Evolutionary conservation across 352 stramenopile genomes (phyloP).

Genomic region (Albugo candida): DNA sequence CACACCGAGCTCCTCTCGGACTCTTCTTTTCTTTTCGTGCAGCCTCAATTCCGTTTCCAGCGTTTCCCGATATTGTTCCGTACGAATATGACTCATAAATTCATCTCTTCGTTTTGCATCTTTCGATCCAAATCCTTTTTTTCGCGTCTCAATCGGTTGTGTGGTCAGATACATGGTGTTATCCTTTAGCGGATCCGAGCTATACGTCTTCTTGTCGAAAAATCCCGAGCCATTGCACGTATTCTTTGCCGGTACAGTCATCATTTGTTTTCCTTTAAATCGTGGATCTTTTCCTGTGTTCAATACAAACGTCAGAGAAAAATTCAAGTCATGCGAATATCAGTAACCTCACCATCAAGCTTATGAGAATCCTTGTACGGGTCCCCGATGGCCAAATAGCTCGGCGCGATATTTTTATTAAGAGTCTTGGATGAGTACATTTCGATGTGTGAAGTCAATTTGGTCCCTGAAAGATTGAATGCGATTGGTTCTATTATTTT

Average conservation of each 20-base stretch:
- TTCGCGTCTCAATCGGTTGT: slow-evolving; percentile 70
- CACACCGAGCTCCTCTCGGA: slow-evolving; percentile 13
- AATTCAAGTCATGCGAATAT: not conserved
- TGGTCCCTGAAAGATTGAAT: too few relatives aligned
- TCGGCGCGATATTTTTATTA: slow-evolving; percentile 65
- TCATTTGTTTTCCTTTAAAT: slow-evolving; percentile 62
- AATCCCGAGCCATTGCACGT: slow-evolving; percentile 66
- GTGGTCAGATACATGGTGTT: slow-evolving; percentile 77
- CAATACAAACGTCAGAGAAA: not conserved
- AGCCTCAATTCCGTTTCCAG: slow-evolving; percentile 72
- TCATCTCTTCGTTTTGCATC: slow-evolving; percentile 79
- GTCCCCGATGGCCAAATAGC: slow-evolving; percentile 63
- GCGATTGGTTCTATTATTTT: too few relatives aligned
- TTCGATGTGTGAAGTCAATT: too few relatives aligned
- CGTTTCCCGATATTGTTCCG: slow-evolving; percentile 77
- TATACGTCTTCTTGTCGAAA: slow-evolving; percentile 74
- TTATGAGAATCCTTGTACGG: slow-evolving; percentile 50
- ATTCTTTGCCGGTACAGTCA: slow-evolving; percentile 45
- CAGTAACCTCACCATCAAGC: slow-evolving; percentile 24
- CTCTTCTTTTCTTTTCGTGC: slow-evolving; percentile 45
- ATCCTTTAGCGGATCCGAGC: slow-evolving; percentile 72
- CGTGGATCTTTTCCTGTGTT: slow-evolving; percentile 29
- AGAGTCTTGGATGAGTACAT: slow-evolving; percentile 69
- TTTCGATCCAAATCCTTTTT: slow-evolving; percentile 80
- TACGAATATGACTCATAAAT: slow-evolving; percentile 81